A percentile compares a stretch with the other conserved stretches of the same genome.
Conservation (phyloP, 1,284 basidiomycete species). For the Moesziomyces sp. region DNA sequence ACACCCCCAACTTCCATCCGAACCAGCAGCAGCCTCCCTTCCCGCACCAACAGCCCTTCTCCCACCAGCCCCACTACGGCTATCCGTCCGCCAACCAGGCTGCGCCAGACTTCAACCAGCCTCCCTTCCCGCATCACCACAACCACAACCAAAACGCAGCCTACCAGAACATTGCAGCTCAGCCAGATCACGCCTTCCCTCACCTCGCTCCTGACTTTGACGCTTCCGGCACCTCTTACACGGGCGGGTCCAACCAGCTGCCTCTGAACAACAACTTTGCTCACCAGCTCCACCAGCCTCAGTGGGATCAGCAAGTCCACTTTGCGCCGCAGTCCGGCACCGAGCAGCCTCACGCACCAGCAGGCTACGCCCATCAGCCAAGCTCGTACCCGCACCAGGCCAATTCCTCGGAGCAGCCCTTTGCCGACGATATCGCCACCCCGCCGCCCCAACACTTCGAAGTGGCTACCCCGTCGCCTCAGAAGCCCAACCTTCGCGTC, state of each 20-base stretch:
- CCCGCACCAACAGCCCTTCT: neutral
- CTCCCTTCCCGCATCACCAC: neutral
- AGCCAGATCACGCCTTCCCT: neutral
- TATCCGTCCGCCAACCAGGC: conserved; percentile 1
- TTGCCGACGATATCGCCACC: conserved; percentile 10
- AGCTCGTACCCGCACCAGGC: conserved; percentile 1
- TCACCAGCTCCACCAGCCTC: conserved; percentile 9
- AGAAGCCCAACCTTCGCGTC: conserved; percentile 14
- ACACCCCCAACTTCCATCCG: conserved; percentile 4
- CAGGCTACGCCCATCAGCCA: neutral
- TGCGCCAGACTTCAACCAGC: neutral
- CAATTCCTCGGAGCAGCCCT: neutral
- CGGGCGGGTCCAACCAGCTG: neutral
- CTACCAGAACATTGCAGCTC: neutral
- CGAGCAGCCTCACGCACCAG: conserved; percentile 12
- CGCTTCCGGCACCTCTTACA: neutral
- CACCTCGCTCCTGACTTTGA: conserved; percentile 7
- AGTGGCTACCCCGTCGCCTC: conserved; percentile 13
- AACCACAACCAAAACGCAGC: neutral
- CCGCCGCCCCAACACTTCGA: conserved; percentile 12
- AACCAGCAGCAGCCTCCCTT: neutral
- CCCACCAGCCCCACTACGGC: conserved; percentile 2
- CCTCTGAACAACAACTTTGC: neutral
- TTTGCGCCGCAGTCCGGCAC: neutral
- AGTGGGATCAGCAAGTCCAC: conserved; percentile 10